Evolutionary conservation across 2,329 filamentous ascomycete species (phyloP), one percentile per base, ranked within the genome.

Genomic region (Pseudocercospora ulei): DNA sequence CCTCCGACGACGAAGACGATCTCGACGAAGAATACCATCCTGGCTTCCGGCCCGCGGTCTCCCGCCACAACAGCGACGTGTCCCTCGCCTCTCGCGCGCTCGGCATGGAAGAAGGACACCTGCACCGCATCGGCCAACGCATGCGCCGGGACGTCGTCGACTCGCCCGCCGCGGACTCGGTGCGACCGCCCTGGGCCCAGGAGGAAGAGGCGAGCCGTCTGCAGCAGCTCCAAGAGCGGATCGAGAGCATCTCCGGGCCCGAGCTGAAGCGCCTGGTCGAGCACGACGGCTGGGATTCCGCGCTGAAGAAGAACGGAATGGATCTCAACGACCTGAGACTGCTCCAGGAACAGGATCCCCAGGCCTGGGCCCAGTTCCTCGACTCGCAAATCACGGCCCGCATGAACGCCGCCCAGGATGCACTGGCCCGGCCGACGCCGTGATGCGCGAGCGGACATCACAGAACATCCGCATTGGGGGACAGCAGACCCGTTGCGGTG

Each of bases 71-170:
- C 50, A 79, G 75, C 1, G 76, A 81, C 50, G 77, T 80, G n/a
- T 78, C 73, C 2, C 68, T 82, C 6, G 76, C 78, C 28, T 73
- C 74, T 3, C 74, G 75, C 35, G 75, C 73, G 13, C 71, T 80
- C 43, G 71, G 72, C 1, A 69, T 75, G 29, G 79, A 83, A 63
- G 79, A 83, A 69, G 79, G 78, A 19, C 73, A 73, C 19, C 71
- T 82, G 50, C 78, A 81, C 53, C 75, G 78, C 16, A 70, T 82
- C 23, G 76, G 78, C 18, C 77, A 82, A 52, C 70, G 73, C 47
- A 65, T 82, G 28, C 73, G 77, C 12, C 73, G 76, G 26, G 75
- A 79, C 42, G 68, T 82, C 23, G 63, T 81, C 27, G 64, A 67
- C 9, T 65, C 69, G 3, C 63, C 68, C 3, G 23, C 47, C n/a